phyloP scores from a whole-genome alignment of 306 rosid genomes.

The Luffa acutangula region DNA sequence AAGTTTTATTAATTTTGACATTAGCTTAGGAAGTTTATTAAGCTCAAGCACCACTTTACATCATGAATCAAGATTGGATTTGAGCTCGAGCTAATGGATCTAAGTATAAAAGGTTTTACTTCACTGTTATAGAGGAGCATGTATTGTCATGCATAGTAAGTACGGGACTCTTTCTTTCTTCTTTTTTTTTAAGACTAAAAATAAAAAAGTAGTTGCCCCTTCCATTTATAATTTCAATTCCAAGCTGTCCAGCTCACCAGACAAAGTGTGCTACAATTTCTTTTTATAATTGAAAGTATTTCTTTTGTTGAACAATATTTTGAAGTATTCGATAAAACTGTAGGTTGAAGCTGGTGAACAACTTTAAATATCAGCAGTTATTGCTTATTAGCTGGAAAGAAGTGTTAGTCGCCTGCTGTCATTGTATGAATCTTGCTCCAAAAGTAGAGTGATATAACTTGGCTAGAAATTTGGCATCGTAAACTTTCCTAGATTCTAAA shows the following conservation, averaged over 20 bases:
- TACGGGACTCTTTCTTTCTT: background rate
- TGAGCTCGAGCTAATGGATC: background rate
- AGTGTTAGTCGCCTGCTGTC: background rate
- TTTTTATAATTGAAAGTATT: background rate
- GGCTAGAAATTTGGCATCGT: background rate
- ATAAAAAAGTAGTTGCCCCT: background rate
- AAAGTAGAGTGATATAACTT: background rate
- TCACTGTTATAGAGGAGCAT: background rate
- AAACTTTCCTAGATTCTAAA: background rate
- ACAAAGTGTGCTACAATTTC: background rate
- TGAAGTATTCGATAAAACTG: background rate
- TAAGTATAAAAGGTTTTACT: background rate
- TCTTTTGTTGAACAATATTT: background rate
- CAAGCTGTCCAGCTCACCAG: background rate
- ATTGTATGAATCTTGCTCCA: background rate
- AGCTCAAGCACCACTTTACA: background rate
- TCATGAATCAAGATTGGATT: background rate
- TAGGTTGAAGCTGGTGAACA: constrained; percentile 2
- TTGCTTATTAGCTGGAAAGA: background rate
- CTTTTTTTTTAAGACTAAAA: background rate
- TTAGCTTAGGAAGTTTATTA: background rate
- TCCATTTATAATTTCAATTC: background rate
- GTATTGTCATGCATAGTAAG: background rate
- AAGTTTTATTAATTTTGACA: background rate
- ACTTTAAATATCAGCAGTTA: background rate